Percentiles rank a stretch among this genome's conserved stretches.
Conservation (phyloP, 768 basidiomycete species). For the Boletus vinaceobasis region DNA sequence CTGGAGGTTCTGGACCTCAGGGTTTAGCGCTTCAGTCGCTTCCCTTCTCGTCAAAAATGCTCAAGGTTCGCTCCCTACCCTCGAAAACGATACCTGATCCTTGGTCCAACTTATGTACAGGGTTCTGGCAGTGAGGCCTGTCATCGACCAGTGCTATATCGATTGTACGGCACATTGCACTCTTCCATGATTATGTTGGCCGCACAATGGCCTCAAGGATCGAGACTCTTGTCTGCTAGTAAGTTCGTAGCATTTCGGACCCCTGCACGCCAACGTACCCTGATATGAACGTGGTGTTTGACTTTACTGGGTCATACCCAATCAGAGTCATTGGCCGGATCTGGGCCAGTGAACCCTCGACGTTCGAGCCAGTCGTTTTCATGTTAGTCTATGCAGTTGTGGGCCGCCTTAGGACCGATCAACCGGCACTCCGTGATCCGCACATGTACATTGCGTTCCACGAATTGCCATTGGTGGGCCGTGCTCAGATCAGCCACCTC, state of each 20-base stretch:
- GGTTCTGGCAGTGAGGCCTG: background rate
- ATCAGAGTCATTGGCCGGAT: background rate
- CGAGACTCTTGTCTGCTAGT: background rate
- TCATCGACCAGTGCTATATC: background rate
- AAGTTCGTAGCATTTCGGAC: background rate
- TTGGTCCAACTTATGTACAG: background rate
- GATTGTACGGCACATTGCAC: background rate
- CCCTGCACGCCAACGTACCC: background rate
- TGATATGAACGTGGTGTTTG: background rate
- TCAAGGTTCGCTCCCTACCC: too few species aligned
- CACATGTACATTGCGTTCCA: too few species aligned
- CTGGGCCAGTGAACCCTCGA: background rate
- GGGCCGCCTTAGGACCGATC: background rate
- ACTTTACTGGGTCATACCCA: background rate
- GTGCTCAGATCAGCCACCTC: background rate
- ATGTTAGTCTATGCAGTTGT: background rate
- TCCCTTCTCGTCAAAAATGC: background rate
- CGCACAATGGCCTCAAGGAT: background rate
- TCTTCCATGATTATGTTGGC: background rate
- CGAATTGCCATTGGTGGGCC: background rate
- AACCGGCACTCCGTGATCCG: background rate
- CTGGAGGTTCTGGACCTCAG: background rate
- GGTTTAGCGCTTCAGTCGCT: too few species aligned
- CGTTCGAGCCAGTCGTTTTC: too few species aligned
- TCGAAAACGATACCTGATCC: background rate